Percentiles rank a stretch among this genome's conserved stretches.
Evolutionary conservation across 2,329 filamentous ascomycete species (phyloP).

Genomic region (Myriangium duriaei): DNA sequence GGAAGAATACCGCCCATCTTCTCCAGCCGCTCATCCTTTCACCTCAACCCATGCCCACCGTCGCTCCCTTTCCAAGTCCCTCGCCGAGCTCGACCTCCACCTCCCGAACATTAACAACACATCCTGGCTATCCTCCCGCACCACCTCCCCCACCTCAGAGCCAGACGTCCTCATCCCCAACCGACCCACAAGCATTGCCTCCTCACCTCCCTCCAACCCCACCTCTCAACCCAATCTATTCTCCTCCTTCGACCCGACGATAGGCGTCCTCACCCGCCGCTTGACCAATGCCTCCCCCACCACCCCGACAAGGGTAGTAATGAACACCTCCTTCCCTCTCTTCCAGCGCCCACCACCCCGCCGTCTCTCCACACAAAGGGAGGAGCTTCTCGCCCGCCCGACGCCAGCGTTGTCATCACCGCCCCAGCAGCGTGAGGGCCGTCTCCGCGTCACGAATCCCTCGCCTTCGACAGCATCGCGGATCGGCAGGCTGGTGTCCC

Average conservation of each 20-base stretch:
- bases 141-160: not conserved
- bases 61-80: conserved; percentile 4
- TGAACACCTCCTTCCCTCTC: conserved; percentile 7
- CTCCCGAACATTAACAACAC: no score
- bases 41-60: no score
- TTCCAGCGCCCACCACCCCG: not conserved
- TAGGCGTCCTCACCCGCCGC: conserved; percentile 5
- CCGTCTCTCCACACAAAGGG: no score
- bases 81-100: conserved; percentile 5
- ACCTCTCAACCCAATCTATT: conserved; percentile 1
- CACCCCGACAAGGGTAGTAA: conserved; percentile 1
- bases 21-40: no score
- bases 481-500: no score
- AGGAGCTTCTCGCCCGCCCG: no score
- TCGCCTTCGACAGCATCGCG: no score
- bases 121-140: no score
- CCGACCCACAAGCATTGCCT: not conserved
- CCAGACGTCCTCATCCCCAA: not conserved
- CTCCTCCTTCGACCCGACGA: conserved; percentile 2
- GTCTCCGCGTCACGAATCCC: no score
- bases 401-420: no score
- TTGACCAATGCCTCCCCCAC: conserved; percentile 5
- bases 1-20: not conserved
- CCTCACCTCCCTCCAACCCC: conserved; percentile 1
- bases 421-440: no score